phyloP scores from a whole-genome alignment of 2,329 filamentous ascomycete species.

The Didymella keratinophila region DNA sequence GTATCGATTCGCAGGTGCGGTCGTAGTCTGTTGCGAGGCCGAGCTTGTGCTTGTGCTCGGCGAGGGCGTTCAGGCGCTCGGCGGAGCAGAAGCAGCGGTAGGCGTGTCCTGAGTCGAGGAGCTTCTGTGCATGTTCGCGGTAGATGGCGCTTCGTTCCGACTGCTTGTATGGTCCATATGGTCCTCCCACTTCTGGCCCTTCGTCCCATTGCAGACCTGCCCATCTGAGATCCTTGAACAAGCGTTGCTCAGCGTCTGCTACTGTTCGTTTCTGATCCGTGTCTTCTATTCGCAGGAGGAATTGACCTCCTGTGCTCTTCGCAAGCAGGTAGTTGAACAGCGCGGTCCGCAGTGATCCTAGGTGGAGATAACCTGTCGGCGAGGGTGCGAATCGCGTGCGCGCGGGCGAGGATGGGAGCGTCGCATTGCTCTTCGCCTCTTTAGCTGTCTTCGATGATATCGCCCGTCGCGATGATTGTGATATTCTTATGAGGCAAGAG shows the following conservation, averaged over 20 bases:
- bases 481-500: constrained; percentile 39
- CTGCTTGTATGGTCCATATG: constrained; percentile 85
- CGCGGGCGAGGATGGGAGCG: constrained; percentile 42
- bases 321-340: constrained; percentile 96
- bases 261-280: constrained; percentile 91
- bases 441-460: constrained; percentile 25
- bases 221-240: constrained; percentile 86
- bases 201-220: constrained; percentile 93
- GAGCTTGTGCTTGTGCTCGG: constrained; percentile 66
- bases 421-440: constrained; percentile 16
- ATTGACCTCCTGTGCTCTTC: constrained; percentile 85
- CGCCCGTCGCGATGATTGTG: constrained; percentile 18
- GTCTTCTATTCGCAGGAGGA: constrained; percentile 90
- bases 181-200: constrained; percentile 82
- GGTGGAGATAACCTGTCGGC: constrained; percentile 90
- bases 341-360: constrained; percentile 90
- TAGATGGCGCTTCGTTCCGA: constrained; percentile 83
- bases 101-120: constrained; percentile 76
- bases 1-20: constrained; percentile 74
- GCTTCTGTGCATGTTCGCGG: constrained; percentile 69
- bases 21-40: constrained; percentile 70
- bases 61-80: constrained; percentile 73
- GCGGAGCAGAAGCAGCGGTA: constrained; percentile 93
- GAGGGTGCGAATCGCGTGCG: constrained; percentile 93
- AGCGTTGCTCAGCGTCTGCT: constrained; percentile 75